Evolutionary conservation across 2,329 filamentous ascomycete genomes (phyloP).

Genomic region (Drechslerella dactyloides): DNA sequence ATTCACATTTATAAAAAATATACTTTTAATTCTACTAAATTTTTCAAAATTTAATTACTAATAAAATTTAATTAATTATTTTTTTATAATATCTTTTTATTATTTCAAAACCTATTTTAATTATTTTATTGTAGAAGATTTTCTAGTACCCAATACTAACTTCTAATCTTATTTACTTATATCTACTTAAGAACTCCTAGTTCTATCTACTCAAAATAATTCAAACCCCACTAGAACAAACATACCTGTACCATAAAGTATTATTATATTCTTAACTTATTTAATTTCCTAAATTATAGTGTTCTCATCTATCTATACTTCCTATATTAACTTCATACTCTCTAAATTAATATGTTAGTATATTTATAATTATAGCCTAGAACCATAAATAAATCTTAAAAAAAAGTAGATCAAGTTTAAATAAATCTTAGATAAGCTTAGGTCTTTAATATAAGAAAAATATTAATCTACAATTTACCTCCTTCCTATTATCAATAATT

Average conservation of each 20-base stretch:
- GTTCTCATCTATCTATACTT: not conserved
- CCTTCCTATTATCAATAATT: not conserved
- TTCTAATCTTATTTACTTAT: constrained; percentile 9
- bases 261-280: constrained; percentile 3
- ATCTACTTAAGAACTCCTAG: not conserved
- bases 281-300: not conserved
- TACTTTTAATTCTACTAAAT: constrained; percentile 3
- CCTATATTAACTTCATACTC: not conserved
- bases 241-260: constrained; percentile 1
- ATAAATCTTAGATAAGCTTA: too few species aligned
- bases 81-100: not conserved
- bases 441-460: too few species aligned
- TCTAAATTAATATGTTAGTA: not conserved
- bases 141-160: not conserved
- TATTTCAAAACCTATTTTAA: not conserved
- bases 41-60: constrained; percentile 5
- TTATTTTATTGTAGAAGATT: not conserved
- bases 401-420: too few species aligned
- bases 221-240: constrained; percentile 2
- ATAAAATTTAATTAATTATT: constrained; percentile 4
- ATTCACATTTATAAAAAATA: constrained; percentile 6
- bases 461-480: not conserved
- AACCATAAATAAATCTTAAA: too few species aligned
- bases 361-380: not conserved
- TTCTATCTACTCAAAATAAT: not conserved